Evolutionary conservation across 306 rosid genomes (phyloP).

Genomic region (Calophaca sinica): DNA sequence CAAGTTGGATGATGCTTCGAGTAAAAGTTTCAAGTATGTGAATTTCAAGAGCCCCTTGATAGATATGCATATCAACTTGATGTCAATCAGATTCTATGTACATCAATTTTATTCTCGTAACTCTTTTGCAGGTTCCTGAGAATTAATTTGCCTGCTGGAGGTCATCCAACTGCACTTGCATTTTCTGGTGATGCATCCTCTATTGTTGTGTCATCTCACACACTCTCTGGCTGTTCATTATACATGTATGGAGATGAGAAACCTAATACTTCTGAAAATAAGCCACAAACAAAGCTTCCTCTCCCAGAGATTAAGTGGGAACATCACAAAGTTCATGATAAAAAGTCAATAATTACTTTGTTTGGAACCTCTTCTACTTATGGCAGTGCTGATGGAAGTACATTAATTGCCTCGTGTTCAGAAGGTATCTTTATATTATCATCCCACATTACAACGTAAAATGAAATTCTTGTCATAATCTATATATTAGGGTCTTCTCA

Average conservation of each 20-base stretch:
- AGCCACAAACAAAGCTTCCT: conserved; percentile 83
- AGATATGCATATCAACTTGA: conserved; percentile 23
- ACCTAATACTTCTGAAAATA: conserved; percentile 62
- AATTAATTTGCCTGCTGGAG: conserved; percentile 88
- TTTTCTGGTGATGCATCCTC: conserved; percentile 77
- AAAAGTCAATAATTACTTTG: conserved; percentile 73
- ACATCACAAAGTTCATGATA: conserved; percentile 83
- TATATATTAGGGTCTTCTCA: conserved; percentile 35
- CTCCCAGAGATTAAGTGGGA: conserved; percentile 96
- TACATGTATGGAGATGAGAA: conserved; percentile 94
- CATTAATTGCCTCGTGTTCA: conserved; percentile 87
- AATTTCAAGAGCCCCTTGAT: conserved; percentile 41
- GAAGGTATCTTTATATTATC: conserved; percentile 71
- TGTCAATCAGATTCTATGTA: conserved; percentile 34
- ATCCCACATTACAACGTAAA: conserved; percentile 5
- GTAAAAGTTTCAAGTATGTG: conserved; percentile 96
- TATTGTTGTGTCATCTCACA: conserved; percentile 80
- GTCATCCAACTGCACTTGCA: conserved; percentile 83
- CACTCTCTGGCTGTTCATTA: conserved; percentile 70
- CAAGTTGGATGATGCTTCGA: conserved; percentile 90
- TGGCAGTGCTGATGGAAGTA: conserved; percentile 96
- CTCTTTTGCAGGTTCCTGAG: conserved; percentile 73
- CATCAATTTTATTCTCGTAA: conserved; percentile 42
- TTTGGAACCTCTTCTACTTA: conserved; percentile 81
- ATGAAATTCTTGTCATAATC: conserved; percentile 10